These are phyloP conservation scores for Geotrichum macrosporum DNA, from an alignment of 1,139 yeast genomes.

Conservation along the genomic window DNA sequence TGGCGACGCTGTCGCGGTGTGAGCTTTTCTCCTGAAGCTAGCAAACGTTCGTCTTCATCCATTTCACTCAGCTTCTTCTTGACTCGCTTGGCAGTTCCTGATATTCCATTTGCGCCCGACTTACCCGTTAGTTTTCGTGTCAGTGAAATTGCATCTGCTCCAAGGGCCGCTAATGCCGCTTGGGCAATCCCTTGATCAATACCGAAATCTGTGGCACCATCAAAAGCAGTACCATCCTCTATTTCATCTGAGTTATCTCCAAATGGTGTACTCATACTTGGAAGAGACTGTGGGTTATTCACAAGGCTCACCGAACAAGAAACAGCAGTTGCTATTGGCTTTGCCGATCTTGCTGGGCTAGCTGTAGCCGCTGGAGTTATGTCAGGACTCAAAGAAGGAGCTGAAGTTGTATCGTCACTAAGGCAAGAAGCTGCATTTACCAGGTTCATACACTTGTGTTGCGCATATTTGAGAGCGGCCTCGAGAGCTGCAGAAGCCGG, in stretches of 20 bases:
- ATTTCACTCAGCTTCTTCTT: conserved; percentile 20
- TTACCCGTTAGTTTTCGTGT: neutral
- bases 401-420: conserved; percentile 1
- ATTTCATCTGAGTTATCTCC: neutral
- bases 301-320: neutral
- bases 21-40: conserved; percentile 33
- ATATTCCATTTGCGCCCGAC: no score
- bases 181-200: conserved; percentile 18
- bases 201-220: conserved; percentile 18
- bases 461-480: conserved; percentile 16
- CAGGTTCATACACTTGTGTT: conserved; percentile 13
- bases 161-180: conserved; percentile 19
- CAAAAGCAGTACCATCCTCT: neutral
- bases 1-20: conserved; percentile 36
- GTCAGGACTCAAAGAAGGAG: neutral
- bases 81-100: neutral
- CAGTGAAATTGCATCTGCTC: conserved; percentile 14
- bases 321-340: neutral
- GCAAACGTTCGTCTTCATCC: conserved; percentile 34
- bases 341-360: no score
- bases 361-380: neutral
- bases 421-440: conserved; percentile 8
- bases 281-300: neutral
- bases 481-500: conserved; percentile 13
- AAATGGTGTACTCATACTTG: neutral